These are phyloP conservation scores for Vickermania ingenoplastis DNA, from an alignment of 208 protist genomes.

Conservation along the genomic window DNA sequence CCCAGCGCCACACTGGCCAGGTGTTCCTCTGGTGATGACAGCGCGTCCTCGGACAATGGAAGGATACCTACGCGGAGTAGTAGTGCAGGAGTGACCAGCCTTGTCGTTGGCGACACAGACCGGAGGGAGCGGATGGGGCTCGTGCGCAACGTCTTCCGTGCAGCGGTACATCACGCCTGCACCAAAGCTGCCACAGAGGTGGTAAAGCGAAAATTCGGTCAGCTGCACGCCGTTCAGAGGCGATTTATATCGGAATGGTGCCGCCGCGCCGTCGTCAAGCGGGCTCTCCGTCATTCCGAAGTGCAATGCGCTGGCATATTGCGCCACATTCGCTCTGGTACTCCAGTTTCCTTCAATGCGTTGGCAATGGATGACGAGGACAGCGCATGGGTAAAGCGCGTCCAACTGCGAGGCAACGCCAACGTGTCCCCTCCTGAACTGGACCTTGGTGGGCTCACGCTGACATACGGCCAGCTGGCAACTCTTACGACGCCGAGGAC, in stretches of 20 bases:
- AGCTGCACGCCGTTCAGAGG: background rate
- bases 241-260: background rate
- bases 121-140: background rate
- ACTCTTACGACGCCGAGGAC: constrained; percentile 23
- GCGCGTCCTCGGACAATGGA: too few species aligned
- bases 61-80: too few species aligned
- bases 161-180: background rate
- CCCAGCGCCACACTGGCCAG: too few species aligned
- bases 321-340: constrained; percentile 25
- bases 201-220: background rate
- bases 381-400: constrained; percentile 6
- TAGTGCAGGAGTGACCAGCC: background rate
- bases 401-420: constrained; percentile 12
- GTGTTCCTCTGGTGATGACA: too few species aligned
- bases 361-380: constrained; percentile 38
- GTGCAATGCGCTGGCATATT: constrained; percentile 16
- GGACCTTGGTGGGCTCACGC: constrained; percentile 16
- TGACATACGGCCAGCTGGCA: constrained; percentile 53
- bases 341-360: constrained; percentile 13
- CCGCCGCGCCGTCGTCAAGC: background rate
- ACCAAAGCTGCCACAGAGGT: background rate
- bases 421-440: constrained; percentile 22
- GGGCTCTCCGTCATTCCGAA: too few species aligned
- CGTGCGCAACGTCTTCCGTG: background rate
- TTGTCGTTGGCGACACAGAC: background rate